Base-by-base conservation (phyloP, 2,329 filamentous ascomycete species). In the Sordariomycetes sp. region DNA sequence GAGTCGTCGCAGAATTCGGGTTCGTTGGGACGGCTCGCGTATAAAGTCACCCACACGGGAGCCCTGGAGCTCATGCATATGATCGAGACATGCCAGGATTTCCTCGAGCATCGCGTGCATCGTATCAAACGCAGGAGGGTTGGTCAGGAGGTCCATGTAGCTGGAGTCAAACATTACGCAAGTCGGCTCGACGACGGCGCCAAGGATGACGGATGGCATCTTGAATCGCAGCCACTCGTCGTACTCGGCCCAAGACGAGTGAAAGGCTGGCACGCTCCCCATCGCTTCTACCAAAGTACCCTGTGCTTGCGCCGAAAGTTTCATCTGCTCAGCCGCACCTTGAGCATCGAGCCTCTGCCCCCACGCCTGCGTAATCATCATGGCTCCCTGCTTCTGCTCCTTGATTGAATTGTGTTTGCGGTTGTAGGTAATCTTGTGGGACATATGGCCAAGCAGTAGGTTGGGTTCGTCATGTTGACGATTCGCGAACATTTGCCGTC, bases 141-240 rank as follows among this genome's bases (percentile, higher is more conserved):
- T 88, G 47, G 72, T 69, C 7, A 82, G 58, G 1, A 96, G 57
- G 30, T 77, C 66, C 28, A 82, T 75, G 51, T 93, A 94, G 19
- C 73, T 69, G 45, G 80, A 75, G 46, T 93, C 83, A 33, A 93
- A 70, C 8, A 94, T 63, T 2, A 84, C 80, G 4, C 86, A 88
- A 5, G 95, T 64, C 0, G 90, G 80, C 42, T 94, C 88, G 35
- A 93, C 75, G 19, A 92, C 69, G 31, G 79, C 74, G 40, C 81
- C 79, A 45, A 88, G 75, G 3, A 85, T 77, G 24, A 95, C 66
- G 30, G 79, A 81, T 30, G 90, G 82, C 4, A 96, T 70, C 56
- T 94, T 92, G 46, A 74, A 66, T 40, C 75, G 70, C 7, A 92
- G 60, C 42, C 92, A 77, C 6, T 48, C 36, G 30, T 58, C 54